phyloP scores from a whole-genome alignment of 2,329 filamentous ascomycete genomes.

The Hypoxylon sp. region DNA sequence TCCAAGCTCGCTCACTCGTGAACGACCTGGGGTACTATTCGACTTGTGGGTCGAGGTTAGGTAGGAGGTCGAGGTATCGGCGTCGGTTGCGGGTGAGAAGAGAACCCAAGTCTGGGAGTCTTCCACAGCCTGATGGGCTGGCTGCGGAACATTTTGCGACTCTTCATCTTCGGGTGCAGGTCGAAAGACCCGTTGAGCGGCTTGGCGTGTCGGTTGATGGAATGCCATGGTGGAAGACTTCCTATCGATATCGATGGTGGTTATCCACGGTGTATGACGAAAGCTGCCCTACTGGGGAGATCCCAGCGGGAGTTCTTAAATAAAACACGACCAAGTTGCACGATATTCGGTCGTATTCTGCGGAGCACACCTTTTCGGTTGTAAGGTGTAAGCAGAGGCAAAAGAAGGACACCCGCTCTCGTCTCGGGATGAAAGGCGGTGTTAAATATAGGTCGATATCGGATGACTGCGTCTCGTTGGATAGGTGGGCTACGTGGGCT shows the following conservation, averaged over 20 bases:
- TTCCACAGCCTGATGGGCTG: slow-evolving; percentile 61
- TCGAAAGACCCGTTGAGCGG: slow-evolving; percentile 62
- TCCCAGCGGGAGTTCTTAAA: slow-evolving; percentile 42
- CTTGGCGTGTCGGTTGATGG: slow-evolving; percentile 69
- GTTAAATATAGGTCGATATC: slow-evolving; percentile 33
- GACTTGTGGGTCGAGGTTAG: slow-evolving; percentile 76
- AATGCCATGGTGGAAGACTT: slow-evolving; percentile 63
- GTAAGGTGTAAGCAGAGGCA: slow-evolving; percentile 12
- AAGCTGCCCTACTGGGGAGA: slow-evolving; percentile 43
- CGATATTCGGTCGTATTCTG: slow-evolving; percentile 18
- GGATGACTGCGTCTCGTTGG: slow-evolving; percentile 30
- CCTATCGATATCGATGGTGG: slow-evolving; percentile 44
- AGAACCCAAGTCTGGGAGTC: slow-evolving; percentile 96
- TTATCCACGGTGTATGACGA: slow-evolving; percentile 42
- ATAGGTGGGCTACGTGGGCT: slow-evolving; percentile 33
- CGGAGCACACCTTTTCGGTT: slow-evolving; percentile 13
- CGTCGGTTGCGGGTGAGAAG: slow-evolving; percentile 80
- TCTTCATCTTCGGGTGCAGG: slow-evolving; percentile 56
- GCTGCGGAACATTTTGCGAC: slow-evolving; percentile 52
- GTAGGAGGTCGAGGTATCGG: slow-evolving; percentile 71
- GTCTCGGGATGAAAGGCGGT: slow-evolving; percentile 19
- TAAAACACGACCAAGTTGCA: slow-evolving; percentile 32
- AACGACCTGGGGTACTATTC: slow-evolving; percentile 75
- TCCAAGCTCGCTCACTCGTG: slow-evolving; percentile 82
- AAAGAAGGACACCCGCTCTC: slow-evolving; percentile 15